These are phyloP conservation scores for Podaxis sp. DNA, from an alignment of 768 basidiomycete genomes.

Conservation along the genomic window DNA sequence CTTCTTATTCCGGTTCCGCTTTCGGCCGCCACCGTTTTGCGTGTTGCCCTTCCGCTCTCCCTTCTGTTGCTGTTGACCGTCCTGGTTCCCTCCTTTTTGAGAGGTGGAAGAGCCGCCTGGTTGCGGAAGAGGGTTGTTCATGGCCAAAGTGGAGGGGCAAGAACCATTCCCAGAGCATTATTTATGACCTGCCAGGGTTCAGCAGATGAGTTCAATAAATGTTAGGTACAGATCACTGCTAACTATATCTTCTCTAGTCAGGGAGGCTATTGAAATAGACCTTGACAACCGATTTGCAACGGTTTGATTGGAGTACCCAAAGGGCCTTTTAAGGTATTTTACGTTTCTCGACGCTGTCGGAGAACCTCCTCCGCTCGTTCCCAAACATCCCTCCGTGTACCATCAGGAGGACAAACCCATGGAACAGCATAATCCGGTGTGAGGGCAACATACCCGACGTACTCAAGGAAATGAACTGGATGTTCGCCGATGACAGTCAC, in stretches of 20 bases:
- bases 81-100: not conserved
- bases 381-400: not conserved
- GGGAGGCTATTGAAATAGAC: no score
- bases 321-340: not conserved
- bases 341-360: not conserved
- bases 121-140: not conserved
- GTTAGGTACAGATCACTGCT: not conserved
- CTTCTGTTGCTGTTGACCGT: not conserved
- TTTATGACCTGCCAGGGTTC: not conserved
- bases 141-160: not conserved
- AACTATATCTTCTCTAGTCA: not conserved
- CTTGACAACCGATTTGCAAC: no score
- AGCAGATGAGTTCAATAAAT: no score
- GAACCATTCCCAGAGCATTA: not conserved
- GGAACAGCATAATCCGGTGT: not conserved
- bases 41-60: not conserved
- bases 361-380: conserved; percentile 3
- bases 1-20: not conserved
- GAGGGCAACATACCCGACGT: conserved; percentile 1
- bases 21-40: not conserved
- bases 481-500: conserved; percentile 3
- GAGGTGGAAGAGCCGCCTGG: not conserved
- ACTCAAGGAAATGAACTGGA: conserved; percentile 1
- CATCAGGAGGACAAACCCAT: not conserved
- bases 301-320: not conserved